Conservation (phyloP, 2,329 filamentous ascomycete species). For the Xylaria sp. region DNA sequence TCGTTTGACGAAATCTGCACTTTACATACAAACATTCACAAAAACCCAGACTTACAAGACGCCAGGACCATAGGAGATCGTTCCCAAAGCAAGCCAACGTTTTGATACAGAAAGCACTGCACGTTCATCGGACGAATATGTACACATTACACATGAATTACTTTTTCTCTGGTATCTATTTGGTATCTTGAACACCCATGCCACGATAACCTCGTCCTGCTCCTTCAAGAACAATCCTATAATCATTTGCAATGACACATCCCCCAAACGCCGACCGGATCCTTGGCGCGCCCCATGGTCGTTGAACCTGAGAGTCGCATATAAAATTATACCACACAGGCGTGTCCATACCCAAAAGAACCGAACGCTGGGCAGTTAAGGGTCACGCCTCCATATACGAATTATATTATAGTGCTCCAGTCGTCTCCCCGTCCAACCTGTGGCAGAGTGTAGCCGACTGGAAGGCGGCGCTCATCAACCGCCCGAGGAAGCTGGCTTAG, state of each 20-base stretch:
- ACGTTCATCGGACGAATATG: not conserved
- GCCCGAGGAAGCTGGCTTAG: slow-evolving; percentile 41
- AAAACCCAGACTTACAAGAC: not conserved
- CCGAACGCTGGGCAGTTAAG: not conserved
- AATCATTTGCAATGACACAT: slow-evolving; percentile 11
- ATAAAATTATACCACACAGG: slow-evolving; percentile 14
- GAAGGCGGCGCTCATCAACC: not conserved
- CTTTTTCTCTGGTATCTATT: slow-evolving; percentile 21
- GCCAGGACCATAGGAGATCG: too few relatives aligned
- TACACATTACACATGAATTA: slow-evolving; percentile 8
- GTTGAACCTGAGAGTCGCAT: slow-evolving; percentile 11
- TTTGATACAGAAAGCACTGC: not conserved
- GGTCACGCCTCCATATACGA: not conserved
- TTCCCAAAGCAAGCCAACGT: not conserved
- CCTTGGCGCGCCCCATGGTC: not conserved
- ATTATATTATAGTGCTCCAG: slow-evolving; percentile 14
- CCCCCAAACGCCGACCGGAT: slow-evolving; percentile 29
- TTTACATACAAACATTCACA: not conserved
- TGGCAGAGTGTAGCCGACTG: slow-evolving; percentile 2
- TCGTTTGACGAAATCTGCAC: not conserved
- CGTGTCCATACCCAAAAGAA: slow-evolving; percentile 2
- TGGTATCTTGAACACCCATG: slow-evolving; percentile 35
- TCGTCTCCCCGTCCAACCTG: not conserved
- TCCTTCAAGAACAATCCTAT: slow-evolving; percentile 5
- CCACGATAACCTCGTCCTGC: slow-evolving; percentile 8